phyloP scores from a whole-genome alignment of 2,329 filamentous ascomycete genomes.

The Remersonia thermophila region DNA sequence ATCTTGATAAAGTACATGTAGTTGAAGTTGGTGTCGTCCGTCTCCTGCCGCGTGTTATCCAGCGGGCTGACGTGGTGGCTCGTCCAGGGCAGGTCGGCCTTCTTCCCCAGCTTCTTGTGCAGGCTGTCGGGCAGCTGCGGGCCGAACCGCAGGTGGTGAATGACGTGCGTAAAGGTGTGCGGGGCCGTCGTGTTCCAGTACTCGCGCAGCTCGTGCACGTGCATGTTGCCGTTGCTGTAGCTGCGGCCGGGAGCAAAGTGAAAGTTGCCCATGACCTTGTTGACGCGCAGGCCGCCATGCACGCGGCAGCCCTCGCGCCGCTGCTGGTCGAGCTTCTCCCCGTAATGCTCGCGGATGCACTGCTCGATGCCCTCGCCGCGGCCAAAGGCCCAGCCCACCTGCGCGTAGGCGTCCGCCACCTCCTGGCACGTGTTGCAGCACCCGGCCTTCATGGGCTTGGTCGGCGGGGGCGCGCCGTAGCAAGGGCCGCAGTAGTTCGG shows the following conservation, averaged over 20 bases:
- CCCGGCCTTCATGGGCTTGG: constrained; percentile 61
- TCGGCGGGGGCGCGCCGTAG: constrained; percentile 70
- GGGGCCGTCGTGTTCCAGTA: constrained; percentile 67
- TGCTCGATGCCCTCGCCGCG: constrained; percentile 87
- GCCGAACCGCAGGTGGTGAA: constrained; percentile 86
- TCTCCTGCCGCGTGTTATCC: constrained; percentile 65
- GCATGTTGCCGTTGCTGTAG: constrained; percentile 93
- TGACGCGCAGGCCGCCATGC: constrained; percentile 82
- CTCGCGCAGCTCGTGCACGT: constrained; percentile 94
- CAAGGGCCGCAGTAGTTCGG: constrained; percentile 88
- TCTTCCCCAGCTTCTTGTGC: constrained; percentile 43
- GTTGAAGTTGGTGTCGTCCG: constrained; percentile 75
- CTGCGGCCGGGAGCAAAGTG: constrained; percentile 92
- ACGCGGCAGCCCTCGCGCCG: constrained; percentile 88
- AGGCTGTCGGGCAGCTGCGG: constrained; percentile 73
- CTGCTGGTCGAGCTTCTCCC: constrained; percentile 76
- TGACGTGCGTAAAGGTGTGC: constrained; percentile 80
- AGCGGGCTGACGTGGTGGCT: constrained; percentile 89
- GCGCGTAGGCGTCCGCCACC: constrained; percentile 86
- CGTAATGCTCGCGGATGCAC: constrained; percentile 88
- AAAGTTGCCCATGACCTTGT: constrained; percentile 98
- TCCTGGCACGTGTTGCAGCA: constrained; percentile 98
- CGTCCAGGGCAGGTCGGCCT: constrained; percentile 54
- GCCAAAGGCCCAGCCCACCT: constrained; percentile 85
- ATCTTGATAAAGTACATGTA: constrained; percentile 99